Evolutionary conservation across 768 basidiomycete species (phyloP).

Genomic region (Suillus luteus): DNA sequence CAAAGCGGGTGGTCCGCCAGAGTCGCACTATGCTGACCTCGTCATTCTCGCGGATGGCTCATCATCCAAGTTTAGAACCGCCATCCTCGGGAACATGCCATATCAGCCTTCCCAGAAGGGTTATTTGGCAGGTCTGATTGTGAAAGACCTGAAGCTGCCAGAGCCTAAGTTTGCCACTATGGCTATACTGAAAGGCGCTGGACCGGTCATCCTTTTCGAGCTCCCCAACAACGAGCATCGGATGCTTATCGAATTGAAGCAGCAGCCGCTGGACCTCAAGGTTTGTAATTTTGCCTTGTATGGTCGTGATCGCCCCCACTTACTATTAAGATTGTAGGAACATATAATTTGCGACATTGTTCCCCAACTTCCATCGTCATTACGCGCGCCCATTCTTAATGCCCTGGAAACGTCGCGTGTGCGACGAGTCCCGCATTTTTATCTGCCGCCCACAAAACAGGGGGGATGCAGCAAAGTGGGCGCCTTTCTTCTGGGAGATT

Average conservation of each 20-base stretch:
- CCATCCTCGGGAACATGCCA: slow-evolving; percentile 50
- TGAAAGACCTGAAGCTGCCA: slow-evolving; percentile 71
- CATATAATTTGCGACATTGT: slow-evolving; percentile 69
- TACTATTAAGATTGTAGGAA: slow-evolving; percentile 34
- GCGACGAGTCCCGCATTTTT: slow-evolving; percentile 88
- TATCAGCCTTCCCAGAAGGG: slow-evolving; percentile 55
- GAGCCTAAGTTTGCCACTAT: slow-evolving; percentile 76
- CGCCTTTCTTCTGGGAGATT: slow-evolving; percentile 81
- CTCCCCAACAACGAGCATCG: slow-evolving; percentile 81
- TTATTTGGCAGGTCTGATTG: slow-evolving; percentile 81
- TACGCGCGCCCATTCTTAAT: slow-evolving; percentile 59
- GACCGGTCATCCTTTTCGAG: slow-evolving; percentile 87
- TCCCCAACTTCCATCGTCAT: slow-evolving; percentile 70
- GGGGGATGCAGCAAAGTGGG: slow-evolving; percentile 52
- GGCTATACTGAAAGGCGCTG: slow-evolving; percentile 67
- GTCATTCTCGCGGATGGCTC: slow-evolving; percentile 89
- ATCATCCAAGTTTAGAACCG: slow-evolving; percentile 79
- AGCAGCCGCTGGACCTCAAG: slow-evolving; percentile 76
- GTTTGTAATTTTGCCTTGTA: slow-evolving; percentile 34
- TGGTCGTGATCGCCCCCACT: slow-evolving; percentile 9
- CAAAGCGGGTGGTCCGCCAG: slow-evolving; percentile 40
- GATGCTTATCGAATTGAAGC: slow-evolving; percentile 84
- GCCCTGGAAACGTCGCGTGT: slow-evolving; percentile 74
- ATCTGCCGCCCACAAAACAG: slow-evolving; percentile 77
- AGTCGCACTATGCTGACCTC: slow-evolving; percentile 64